Evolutionary conservation across 371 early-diverging fungal genomes (phyloP).

Genomic region (Circinella umbellata): DNA sequence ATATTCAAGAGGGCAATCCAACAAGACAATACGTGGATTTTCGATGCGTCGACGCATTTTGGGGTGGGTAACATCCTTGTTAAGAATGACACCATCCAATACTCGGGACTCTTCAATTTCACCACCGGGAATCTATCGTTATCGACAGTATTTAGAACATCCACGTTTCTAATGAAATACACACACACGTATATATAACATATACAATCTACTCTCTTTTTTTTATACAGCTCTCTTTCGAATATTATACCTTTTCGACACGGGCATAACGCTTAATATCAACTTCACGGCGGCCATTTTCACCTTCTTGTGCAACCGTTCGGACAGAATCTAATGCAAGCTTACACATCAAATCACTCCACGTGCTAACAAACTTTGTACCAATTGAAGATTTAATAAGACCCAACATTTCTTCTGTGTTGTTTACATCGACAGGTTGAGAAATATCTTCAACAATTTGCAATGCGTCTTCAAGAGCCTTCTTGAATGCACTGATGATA

Average conservation of each 20-base stretch:
- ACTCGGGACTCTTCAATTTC: constrained; percentile 96
- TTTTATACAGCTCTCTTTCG: not conserved
- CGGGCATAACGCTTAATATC: constrained; percentile 99
- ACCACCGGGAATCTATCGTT: constrained; percentile 92
- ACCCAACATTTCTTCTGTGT: constrained; percentile 87
- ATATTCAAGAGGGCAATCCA: constrained; percentile 99
- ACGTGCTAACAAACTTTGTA: constrained; percentile 96
- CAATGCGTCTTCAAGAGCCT: constrained; percentile 92
- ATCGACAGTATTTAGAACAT: not conserved
- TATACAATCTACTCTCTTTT: not conserved
- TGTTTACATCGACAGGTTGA: constrained; percentile 80
- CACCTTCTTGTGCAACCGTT: constrained; percentile 81
- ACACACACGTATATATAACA: not conserved
- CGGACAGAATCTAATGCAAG: constrained; percentile 97
- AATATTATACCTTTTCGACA: constrained; percentile 86
- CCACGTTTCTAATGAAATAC: not conserved
- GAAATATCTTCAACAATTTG: constrained; percentile 85
- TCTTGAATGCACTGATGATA: constrained; percentile 93
- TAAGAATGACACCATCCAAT: constrained; percentile 98
- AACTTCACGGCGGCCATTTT: constrained; percentile 79
- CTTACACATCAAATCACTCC: constrained; percentile 97
- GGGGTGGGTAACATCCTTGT: constrained; percentile 99
- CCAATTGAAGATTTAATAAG: constrained; percentile 94
- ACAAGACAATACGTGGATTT: constrained; percentile 97
- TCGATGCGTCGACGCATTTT: constrained; percentile 99